Conservation (phyloP, 192 early-diverging fungal genomes). For the Coemansia sp. region DNA sequence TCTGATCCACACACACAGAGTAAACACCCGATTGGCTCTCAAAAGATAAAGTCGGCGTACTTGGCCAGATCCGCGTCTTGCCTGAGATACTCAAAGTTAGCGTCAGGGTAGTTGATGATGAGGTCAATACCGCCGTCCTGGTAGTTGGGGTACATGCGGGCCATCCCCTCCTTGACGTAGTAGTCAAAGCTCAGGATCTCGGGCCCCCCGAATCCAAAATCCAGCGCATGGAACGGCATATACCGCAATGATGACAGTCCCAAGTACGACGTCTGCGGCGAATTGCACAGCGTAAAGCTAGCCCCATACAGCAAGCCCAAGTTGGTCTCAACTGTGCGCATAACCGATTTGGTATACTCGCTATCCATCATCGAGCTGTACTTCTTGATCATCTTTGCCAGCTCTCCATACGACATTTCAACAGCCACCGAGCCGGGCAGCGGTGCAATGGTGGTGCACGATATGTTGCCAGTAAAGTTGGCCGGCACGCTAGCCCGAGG, state of each 20-base stretch:
- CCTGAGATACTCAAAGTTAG: constrained; percentile 21
- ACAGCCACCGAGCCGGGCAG: constrained; percentile 5
- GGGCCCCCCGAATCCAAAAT: constrained; percentile 44
- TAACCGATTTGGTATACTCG: constrained; percentile 31
- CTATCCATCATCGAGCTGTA: constrained; percentile 15
- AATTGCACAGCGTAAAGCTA: constrained; percentile 29
- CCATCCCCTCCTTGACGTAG: constrained; percentile 35
- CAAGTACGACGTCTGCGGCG: constrained; percentile 26
- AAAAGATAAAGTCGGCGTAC: constrained; percentile 38
- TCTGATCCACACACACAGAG: too few relatives aligned
- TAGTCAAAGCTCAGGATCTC: constrained; percentile 30
- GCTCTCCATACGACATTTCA: constrained; percentile 13
- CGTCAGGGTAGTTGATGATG: constrained; percentile 33
- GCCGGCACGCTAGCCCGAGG: constrained; percentile 21
- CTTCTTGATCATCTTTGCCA: constrained; percentile 31
- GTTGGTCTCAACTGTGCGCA: constrained; percentile 32
- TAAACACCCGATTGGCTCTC: background rate
- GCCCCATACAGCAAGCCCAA: constrained; percentile 35
- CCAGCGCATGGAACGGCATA: constrained; percentile 30
- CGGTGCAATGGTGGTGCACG: constrained; percentile 25
- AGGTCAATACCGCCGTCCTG: constrained; percentile 47
- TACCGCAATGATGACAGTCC: constrained; percentile 35
- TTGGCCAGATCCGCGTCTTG: constrained; percentile 16
- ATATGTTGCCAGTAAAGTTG: constrained; percentile 33
- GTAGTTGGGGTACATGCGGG: constrained; percentile 25